Evolutionary conservation across 208 protist genomes (phyloP), one percentile per base, ranked within the genome.

Genomic region (Leishmania guyanensis): DNA sequence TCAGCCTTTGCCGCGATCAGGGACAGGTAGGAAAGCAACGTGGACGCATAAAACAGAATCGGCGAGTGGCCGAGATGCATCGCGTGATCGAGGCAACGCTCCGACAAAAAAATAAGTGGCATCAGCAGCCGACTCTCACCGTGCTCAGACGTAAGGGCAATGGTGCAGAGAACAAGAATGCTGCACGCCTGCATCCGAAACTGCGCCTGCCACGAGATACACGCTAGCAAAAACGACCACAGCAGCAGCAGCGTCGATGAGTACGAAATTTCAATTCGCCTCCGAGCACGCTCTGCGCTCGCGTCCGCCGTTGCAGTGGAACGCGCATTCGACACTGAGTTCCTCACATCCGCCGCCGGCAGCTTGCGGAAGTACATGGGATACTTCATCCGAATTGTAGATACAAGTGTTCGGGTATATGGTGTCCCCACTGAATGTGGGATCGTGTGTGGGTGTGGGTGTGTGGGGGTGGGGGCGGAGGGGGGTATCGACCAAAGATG

Each of bases 1-100:
- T 89, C 82, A 20, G 80, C 82, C 51, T 81, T 83, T 1, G 81
- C 86, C 1, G 89, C 86, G 14, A 93, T 73, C 17, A 95, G 81
- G 39, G 94, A 92, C 16, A 97, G 60, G 70, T 93, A 95, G 1
- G 94, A 95, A 1, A 96, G 83, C 48, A 97, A 60, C 58, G 92
- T 90, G 36, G 94, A 95, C 4, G 94, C 89, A 84, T 96, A 96
- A 58, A 96, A 97, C 60, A 94, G 91, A 75, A 95, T 79, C 2
- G 88, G 88, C 4, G 86, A 91, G 80, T 90, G 82, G 5, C 78
- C 81, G 20, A 88, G 43, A 56, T 83, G 75, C 76, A 94, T 87
- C 4, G 88, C 80, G 64, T 91, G 74, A 73, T 90, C 90, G 5
- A 95, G 80, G 43, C 92, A 91, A 3, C 86, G 75, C 83, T 97